These are phyloP conservation scores for Phyllosticta capitalensis DNA, from an alignment of 2,329 filamentous ascomycete genomes.

Conservation along the genomic window DNA sequence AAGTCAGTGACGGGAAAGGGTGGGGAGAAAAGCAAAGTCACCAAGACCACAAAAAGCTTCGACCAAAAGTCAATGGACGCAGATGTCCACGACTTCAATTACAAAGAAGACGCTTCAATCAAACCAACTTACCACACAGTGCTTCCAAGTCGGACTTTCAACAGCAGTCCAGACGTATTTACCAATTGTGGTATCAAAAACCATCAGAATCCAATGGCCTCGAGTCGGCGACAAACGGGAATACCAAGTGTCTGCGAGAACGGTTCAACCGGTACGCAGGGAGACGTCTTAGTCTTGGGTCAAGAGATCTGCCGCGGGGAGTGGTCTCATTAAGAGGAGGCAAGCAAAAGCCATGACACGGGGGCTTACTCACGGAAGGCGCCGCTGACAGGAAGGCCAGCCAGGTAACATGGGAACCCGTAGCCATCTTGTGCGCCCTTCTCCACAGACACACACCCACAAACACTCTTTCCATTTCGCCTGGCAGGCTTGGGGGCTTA, in stretches of 20 bases:
- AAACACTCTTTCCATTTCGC: not conserved
- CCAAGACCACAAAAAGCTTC: not conserved
- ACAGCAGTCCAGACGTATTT: not conserved
- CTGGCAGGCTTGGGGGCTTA: not conserved
- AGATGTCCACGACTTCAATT: not conserved
- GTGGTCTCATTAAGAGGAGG: conserved; percentile 4
- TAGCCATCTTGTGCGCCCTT: not conserved
- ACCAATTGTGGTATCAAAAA: not conserved
- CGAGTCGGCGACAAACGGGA: not conserved
- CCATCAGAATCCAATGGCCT: not conserved
- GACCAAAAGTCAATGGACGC: not conserved
- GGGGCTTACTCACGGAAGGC: conserved; percentile 7
- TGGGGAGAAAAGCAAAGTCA: not conserved
- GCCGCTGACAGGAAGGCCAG: conserved; percentile 5
- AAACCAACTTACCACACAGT: not conserved
- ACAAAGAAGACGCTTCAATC: not conserved
- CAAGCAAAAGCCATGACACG: conserved; percentile 5
- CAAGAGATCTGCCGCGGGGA: conserved; percentile 1
- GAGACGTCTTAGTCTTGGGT: not conserved
- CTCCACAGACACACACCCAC: not conserved
- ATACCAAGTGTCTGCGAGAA: not conserved
- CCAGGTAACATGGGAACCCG: not conserved
- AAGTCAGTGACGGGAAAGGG: not conserved
- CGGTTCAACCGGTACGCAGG: not conserved
- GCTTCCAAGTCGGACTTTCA: not conserved